Evolutionary conservation across 2,329 filamentous ascomycete species (phyloP), one percentile per base, ranked within the genome.

Genomic region (Cladobotryum mycophilum): DNA sequence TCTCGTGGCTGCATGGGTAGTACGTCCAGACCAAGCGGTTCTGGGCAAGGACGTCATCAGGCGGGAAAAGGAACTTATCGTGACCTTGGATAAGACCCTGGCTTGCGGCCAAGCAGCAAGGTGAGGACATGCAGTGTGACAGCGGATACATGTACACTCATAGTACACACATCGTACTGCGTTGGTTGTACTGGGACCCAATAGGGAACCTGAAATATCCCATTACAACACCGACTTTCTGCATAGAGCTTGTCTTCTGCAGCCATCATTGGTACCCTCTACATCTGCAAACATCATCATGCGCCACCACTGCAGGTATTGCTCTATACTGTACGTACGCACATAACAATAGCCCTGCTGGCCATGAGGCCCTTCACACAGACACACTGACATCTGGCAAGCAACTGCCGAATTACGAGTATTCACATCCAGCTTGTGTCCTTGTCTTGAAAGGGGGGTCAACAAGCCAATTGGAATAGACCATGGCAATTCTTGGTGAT

Each of bases 1-100:
- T 17, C 14, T 38, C 12, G 36, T 38, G 36, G 36, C 36, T 38
- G 36, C 14, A 38, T 30, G 25, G 25, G 6, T 30, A 30, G 25
- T 11, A 30, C 25, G 6, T 30, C 25, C 25, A 30, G 25, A 11
- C 25, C 25, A 30, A 30, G 8, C 25, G 25, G 25, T 30, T 30
- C 25, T 30, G 25, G 25, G 36, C 18, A 14, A 43, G 49, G 43
- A 47, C 49, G 49, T 51, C 49, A 51, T 51, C 45, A 43, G 25
- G 49, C 33, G 38, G 49, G 44, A 34, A 38, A 7, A 38, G n/a
- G 15, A 40, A 35, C 44, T 47, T 47, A 51, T 51, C 49, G 47
- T 43, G 15, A 30, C 14, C 30, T 35, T 35, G 36, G 36, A 8
- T 38, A 38, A 38, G 36, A 42, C 43, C 43, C 46, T 42, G 43